A percentile compares a stretch with the other conserved stretches of the same genome.
These are phyloP conservation scores for Yamadazyma takamatsuzukensis DNA, from an alignment of 805 yeast genomes.

Conservation along the genomic window DNA sequence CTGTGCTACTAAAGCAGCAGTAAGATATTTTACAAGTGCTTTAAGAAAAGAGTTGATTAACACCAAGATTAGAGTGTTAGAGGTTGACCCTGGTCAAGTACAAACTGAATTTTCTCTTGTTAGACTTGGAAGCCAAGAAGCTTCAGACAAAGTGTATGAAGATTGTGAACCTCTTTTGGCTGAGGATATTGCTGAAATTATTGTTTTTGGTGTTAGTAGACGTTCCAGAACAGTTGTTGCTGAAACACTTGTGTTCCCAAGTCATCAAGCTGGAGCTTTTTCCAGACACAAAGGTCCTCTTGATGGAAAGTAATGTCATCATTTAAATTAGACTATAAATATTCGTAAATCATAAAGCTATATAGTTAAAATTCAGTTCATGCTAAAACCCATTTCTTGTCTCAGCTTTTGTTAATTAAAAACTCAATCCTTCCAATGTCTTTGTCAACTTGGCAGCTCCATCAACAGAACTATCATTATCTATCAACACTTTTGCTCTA, in stretches of 20 bases:
- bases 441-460: conserved; percentile 65
- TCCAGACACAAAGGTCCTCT: conserved; percentile 18
- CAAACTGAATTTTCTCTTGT: conserved; percentile 37
- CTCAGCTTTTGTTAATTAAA: too few relatives aligned
- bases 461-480: conserved; percentile 45
- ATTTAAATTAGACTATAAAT: too few relatives aligned
- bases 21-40: conserved; percentile 27
- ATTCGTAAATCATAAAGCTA: background rate
- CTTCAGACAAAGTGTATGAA: conserved; percentile 31
- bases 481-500: conserved; percentile 63
- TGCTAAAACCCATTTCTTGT: too few relatives aligned
- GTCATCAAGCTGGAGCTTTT: conserved; percentile 32
- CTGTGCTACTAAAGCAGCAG: conserved; percentile 39
- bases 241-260: conserved; percentile 36
- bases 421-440: conserved; percentile 60
- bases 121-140: conserved; percentile 29
- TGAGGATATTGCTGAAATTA: conserved; percentile 36
- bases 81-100: conserved; percentile 41
- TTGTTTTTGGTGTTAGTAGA: conserved; percentile 34
- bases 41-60: conserved; percentile 35
- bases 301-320: conserved; percentile 5
- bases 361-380: background rate
- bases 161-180: conserved; percentile 33
- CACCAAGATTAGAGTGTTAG: conserved; percentile 34
- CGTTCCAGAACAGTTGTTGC: conserved; percentile 35